phyloP scores from a whole-genome alignment of 75 land plant species.

The Cunninghamia lanceolata region DNA sequence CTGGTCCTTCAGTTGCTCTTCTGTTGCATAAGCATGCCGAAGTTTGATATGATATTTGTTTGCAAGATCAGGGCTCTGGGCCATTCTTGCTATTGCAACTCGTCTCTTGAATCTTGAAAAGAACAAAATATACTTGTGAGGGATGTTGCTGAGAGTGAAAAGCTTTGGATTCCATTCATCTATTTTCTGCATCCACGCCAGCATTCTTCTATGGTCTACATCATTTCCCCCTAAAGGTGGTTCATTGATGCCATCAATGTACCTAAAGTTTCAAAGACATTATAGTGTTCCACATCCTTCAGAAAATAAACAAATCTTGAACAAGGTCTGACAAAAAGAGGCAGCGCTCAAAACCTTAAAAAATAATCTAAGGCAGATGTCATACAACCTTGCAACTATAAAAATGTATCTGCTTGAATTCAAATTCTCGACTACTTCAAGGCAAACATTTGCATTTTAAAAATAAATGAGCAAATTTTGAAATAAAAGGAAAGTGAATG shows the following conservation, averaged over 20 bases:
- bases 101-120: conserved; percentile 75
- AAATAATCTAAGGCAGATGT: not conserved
- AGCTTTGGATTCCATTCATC: conserved; percentile 81
- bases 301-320: not conserved
- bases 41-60: conserved; percentile 73
- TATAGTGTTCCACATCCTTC: not conserved
- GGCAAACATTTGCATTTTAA: not conserved
- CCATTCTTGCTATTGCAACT: conserved; percentile 88
- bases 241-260: conserved; percentile 63
- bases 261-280: conserved; percentile 42
- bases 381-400: not conserved
- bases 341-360: not conserved
- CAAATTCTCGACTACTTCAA: not conserved
- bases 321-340: not conserved
- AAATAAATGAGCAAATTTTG: not conserved
- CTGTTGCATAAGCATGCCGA: conserved; percentile 68
- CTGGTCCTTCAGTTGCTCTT: conserved; percentile 64
- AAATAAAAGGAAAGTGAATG: not conserved
- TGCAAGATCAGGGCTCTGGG: conserved; percentile 76
- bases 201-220: conserved; percentile 27
- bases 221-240: conserved; percentile 42
- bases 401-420: not conserved
- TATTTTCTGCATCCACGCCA: conserved; percentile 79
- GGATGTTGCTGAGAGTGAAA: conserved; percentile 76
- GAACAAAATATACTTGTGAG: conserved; percentile 46